Evolutionary conservation across 176 grass and related monocot genomes (phyloP), one percentile per base, ranked within the genome.

Genomic region (Aegilops umbellulata): DNA sequence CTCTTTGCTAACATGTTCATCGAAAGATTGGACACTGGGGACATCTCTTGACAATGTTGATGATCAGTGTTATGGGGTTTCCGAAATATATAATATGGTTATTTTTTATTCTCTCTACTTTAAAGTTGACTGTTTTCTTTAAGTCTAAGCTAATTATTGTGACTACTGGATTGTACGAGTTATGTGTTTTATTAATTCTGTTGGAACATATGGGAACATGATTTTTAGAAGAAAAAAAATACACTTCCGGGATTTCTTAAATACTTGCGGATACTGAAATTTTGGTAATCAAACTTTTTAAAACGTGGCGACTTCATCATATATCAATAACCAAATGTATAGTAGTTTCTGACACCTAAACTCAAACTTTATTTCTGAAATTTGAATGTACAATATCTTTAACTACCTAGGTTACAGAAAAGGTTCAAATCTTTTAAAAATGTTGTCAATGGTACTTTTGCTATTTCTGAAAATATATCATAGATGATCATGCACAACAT

Each of bases 351-450:
- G 10, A 22, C 47, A 82, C 49, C 22, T 19, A 74, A 74, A 82
- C 65, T 61, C 2, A 64, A 80, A 55, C 8, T 35, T 47, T 16
- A 80, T 60, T 74, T 51, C 44, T 75, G 7, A 87, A 32, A 70
- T 82, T 82, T 77, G 8, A 69, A 69, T 44, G 14, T 41, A 46
- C 23, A 39, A 35, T 46, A 24, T 69, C 41, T 82, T 34, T 32
- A 88, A 15, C 13, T 78, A 78, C 64, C 41, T 73, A 81, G 27
- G 23, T 79, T 57, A 60, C 67, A 22, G 16, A 53, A 47, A 74
- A 22, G 44, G 19, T 5, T 26, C 26, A 30, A 66, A 60, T 83
- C 34, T 32, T 69, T 25, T 10, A 60, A 64, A 19, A 20, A 62
- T 51, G 46, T 8, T 51, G 72, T 26, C 22, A 81, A 74, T 24